A percentile compares a stretch with the other conserved stretches of the same genome.
These are phyloP conservation scores for Andrographis paniculata DNA, from an alignment of 305 asterid species.

Conservation along the genomic window DNA sequence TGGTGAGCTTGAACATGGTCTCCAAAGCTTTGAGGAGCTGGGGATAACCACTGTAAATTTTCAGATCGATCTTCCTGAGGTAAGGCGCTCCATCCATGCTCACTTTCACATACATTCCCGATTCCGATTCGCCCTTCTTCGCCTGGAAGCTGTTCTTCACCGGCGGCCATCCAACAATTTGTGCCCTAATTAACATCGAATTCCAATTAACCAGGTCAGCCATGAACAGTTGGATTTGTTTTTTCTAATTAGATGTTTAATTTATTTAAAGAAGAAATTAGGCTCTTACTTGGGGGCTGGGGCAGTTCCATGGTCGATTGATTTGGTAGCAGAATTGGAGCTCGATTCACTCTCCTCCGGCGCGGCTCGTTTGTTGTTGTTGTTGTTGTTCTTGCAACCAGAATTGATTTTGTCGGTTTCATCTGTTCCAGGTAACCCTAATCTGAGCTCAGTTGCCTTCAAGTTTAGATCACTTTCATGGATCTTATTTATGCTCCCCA, in stretches of 20 bases:
- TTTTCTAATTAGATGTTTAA: background rate
- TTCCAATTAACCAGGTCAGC: conserved; percentile 9
- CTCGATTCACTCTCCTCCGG: conserved; percentile 33
- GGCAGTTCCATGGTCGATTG: conserved; percentile 31
- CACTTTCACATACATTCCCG: conserved; percentile 53
- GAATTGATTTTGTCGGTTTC: conserved; percentile 18
- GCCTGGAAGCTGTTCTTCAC: conserved; percentile 40
- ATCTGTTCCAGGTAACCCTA: conserved; percentile 56
- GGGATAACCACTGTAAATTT: conserved; percentile 36
- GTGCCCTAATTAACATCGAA: conserved; percentile 32
- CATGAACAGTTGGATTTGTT: background rate
- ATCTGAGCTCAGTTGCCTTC: conserved; percentile 53
- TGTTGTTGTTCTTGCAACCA: conserved; percentile 33
- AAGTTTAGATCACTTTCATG: conserved; percentile 30
- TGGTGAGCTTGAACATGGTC: conserved; percentile 56
- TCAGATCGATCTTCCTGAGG: conserved; percentile 54
- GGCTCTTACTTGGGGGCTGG: conserved; percentile 73
- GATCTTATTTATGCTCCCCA: conserved; percentile 18
- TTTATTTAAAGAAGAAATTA: background rate
- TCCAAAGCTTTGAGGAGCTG: conserved; percentile 45
- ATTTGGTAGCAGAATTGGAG: conserved; percentile 19
- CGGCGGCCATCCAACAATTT: conserved; percentile 74
- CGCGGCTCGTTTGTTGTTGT: conserved; percentile 44
- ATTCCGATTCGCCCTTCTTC: conserved; percentile 26
- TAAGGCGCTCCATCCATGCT: conserved; percentile 76